Evolutionary conservation across 2,329 filamentous ascomycete genomes (phyloP).

Genomic region (Colletotrichum euphorbiae): DNA sequence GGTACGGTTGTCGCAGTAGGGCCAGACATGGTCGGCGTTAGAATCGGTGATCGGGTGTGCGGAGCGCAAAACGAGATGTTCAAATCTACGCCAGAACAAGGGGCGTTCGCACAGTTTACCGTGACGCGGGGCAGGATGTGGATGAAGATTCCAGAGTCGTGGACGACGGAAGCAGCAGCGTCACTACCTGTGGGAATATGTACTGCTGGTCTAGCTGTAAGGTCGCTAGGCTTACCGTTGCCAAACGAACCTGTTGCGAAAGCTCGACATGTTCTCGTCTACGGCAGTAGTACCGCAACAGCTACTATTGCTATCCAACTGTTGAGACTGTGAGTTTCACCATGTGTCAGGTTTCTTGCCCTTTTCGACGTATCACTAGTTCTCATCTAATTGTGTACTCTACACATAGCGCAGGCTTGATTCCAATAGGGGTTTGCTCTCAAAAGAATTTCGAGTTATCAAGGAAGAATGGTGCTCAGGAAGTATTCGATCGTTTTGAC

Average conservation of each 20-base stretch:
- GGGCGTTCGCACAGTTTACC: slow-evolving; percentile 1
- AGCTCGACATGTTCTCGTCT: slow-evolving; percentile 10
- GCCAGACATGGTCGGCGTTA: slow-evolving; percentile 39
- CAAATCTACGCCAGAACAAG: slow-evolving; percentile 28
- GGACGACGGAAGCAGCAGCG: neutral
- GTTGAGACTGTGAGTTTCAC: slow-evolving; percentile 46
- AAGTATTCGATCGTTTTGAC: slow-evolving; percentile 51
- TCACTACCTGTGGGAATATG: slow-evolving; percentile 10
- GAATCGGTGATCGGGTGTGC: slow-evolving; percentile 46
- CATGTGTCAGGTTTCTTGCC: neutral
- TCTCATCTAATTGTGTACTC: neutral
- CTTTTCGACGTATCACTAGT: neutral
- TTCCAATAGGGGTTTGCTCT: slow-evolving; percentile 40
- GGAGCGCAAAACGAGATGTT: slow-evolving; percentile 37
- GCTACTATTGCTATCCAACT: slow-evolving; percentile 12
- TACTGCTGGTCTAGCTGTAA: slow-evolving; percentile 13
- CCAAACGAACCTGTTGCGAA: slow-evolving; percentile 38
- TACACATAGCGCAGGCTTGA: slow-evolving; percentile 48
- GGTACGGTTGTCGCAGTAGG: slow-evolving; percentile 40
- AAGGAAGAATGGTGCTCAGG: neutral
- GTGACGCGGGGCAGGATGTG: slow-evolving; percentile 1
- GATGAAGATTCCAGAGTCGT: neutral
- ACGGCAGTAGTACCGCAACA: slow-evolving; percentile 20
- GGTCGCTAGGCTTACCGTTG: slow-evolving; percentile 1
- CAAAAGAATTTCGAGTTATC: neutral